Conservation (phyloP, 83 land plant species). For the Diphasiastrum complanatum region DNA sequence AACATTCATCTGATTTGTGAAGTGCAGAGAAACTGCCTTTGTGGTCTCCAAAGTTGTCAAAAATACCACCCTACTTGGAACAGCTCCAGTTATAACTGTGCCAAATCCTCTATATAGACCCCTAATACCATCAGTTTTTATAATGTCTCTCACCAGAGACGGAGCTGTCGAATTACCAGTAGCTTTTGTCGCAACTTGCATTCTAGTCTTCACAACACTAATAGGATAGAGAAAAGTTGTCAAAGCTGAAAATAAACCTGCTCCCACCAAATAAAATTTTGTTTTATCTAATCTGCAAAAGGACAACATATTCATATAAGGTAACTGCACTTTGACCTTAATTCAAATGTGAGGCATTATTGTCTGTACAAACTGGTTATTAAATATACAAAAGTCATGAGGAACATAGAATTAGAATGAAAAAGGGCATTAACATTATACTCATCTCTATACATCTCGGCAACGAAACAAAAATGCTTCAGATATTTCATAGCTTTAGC, state of each 20-base stretch:
- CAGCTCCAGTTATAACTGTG: constrained; percentile 31
- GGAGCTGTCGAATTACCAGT: constrained; percentile 39
- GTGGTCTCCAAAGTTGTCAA: constrained; percentile 41
- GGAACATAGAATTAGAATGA: too few species aligned
- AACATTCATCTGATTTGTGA: constrained; percentile 26
- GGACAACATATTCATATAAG: too few species aligned
- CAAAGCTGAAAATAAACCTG: constrained; percentile 37
- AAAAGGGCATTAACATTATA: too few species aligned
- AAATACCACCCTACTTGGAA: constrained; percentile 40
- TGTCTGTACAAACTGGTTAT: too few species aligned
- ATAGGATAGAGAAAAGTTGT: constrained; percentile 33
- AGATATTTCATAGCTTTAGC: too few species aligned
- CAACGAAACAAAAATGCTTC: too few species aligned
- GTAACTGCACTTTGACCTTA: too few species aligned
- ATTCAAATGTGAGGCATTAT: too few species aligned
- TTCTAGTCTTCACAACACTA: constrained; percentile 40
- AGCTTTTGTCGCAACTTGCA: constrained; percentile 34
- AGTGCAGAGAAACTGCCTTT: constrained; percentile 23
- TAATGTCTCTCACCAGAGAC: constrained; percentile 35
- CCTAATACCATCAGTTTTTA: constrained; percentile 29
- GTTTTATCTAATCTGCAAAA: constrained; percentile 43
- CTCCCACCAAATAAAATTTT: constrained; percentile 35
- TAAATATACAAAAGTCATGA: too few species aligned
- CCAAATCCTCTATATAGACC: constrained; percentile 42
- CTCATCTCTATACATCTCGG: too few species aligned